These are phyloP conservation scores for Citrullus colocynthis DNA, from an alignment of 306 rosid genomes.

Conservation along the genomic window DNA sequence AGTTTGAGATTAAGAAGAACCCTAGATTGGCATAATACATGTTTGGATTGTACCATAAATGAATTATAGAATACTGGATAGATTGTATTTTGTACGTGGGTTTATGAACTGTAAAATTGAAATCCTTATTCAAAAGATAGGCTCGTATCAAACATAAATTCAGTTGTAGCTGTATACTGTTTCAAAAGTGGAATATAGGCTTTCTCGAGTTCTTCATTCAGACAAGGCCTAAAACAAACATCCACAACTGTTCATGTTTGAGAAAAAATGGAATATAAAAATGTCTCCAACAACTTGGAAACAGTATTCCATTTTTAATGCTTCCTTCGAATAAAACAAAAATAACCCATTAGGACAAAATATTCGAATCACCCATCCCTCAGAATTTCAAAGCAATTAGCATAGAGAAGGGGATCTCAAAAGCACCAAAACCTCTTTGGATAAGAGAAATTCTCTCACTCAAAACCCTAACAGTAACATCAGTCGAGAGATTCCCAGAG, in stretches of 20 bases:
- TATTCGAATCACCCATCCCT: neutral
- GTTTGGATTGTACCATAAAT: neutral
- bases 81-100: neutral
- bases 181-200: slow-evolving; percentile 4
- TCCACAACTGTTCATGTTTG: slow-evolving; percentile 5
- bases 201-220: neutral
- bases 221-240: neutral
- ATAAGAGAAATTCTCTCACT: slow-evolving; percentile 41
- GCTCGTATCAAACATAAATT: neutral
- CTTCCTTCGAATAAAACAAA: neutral
- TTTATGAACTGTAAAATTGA: neutral
- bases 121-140: neutral
- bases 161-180: slow-evolving; percentile 1
- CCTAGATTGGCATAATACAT: neutral
- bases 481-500: slow-evolving; percentile 19
- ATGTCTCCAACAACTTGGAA: neutral
- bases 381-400: neutral
- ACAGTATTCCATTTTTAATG: neutral
- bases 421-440: slow-evolving; percentile 41
- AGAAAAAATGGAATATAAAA: slow-evolving; percentile 7
- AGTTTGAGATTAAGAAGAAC: neutral
- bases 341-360: neutral
- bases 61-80: neutral
- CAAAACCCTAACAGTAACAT: slow-evolving; percentile 48
- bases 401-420: slow-evolving; percentile 37